Percentiles rank a stretch among this genome's conserved stretches.
These are phyloP conservation scores for Erythrobasidium yunnanense DNA, from an alignment of 768 basidiomycete genomes.

Conservation along the genomic window DNA sequence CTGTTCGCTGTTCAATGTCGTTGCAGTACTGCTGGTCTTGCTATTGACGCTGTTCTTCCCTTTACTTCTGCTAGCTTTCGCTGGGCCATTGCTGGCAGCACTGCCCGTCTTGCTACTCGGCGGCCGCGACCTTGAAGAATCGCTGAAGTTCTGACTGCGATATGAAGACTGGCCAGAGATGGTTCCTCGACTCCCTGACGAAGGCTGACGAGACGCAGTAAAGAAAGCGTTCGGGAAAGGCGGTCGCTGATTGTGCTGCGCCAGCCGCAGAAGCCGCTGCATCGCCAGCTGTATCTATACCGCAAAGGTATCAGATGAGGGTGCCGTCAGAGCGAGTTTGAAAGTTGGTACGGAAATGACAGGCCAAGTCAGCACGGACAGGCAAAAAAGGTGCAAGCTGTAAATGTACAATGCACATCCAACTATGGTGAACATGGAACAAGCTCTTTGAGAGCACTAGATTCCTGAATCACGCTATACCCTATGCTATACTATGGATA, in stretches of 20 bases:
- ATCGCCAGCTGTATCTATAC: too few species aligned
- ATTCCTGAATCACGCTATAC: too few species aligned
- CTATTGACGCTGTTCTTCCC: background rate
- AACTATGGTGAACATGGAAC: too few species aligned
- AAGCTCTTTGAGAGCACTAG: too few species aligned
- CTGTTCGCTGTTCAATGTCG: too few species aligned
- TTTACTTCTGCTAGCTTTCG: background rate
- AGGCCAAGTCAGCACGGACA: too few species aligned
- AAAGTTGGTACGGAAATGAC: too few species aligned
- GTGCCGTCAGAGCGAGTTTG: too few species aligned
- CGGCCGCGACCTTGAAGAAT: conserved; percentile 17
- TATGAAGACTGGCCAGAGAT: background rate
- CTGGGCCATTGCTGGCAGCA: background rate
- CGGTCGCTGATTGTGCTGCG: background rate
- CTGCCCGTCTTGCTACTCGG: conserved; percentile 10
- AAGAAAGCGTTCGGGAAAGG: conserved; percentile 20
- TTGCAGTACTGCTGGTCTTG: background rate
- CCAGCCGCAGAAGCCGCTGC: conserved; percentile 14
- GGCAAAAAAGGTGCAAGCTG: too few species aligned
- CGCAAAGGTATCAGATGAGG: too few species aligned
- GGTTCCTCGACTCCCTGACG: background rate
- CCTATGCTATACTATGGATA: too few species aligned
- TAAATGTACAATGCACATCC: too few species aligned
- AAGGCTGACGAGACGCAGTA: background rate
- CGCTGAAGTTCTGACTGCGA: conserved; percentile 8